A percentile compares a stretch with the other conserved stretches of the same genome.
Evolutionary conservation across 176 grass and related monocot genomes (phyloP).

Genomic region (Triticum monococcum): DNA sequence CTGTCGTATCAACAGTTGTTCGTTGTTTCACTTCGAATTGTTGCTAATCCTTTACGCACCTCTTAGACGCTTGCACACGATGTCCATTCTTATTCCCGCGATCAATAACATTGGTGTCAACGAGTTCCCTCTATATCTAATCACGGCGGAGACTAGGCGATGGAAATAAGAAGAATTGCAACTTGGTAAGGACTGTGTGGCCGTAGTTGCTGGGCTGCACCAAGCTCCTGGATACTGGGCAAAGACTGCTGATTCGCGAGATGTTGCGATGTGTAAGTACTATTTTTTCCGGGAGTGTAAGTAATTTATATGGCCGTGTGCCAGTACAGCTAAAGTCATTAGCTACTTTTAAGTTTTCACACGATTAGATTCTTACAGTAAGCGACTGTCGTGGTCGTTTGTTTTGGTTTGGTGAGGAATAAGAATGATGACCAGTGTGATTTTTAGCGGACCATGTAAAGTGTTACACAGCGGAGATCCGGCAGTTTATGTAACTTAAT

Average conservation of each 20-base stretch:
- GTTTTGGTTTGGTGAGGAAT: not conserved
- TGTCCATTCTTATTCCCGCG: slow-evolving; percentile 50
- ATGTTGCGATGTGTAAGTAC: not conserved
- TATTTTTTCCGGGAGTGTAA: not conserved
- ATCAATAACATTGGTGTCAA: not conserved
- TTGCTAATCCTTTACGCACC: slow-evolving; percentile 11
- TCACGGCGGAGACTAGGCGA: not conserved
- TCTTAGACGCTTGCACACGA: slow-evolving; percentile 78
- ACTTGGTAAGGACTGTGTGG: not conserved
- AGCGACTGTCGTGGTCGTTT: not conserved
- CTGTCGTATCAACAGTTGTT: not conserved
- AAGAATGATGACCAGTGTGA: not conserved
- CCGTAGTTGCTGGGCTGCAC: not conserved
- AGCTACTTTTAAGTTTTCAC: not conserved
- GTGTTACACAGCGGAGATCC: not conserved
- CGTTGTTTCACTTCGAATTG: not conserved
- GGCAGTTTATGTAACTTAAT: not conserved
- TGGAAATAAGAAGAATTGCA: not conserved
- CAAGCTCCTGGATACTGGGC: not conserved
- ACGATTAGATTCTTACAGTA: not conserved
- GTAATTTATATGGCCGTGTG: not conserved
- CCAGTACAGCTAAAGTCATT: not conserved
- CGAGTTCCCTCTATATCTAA: not conserved
- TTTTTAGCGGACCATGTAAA: not conserved
- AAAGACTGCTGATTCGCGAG: not conserved